Percentiles rank a stretch among this genome's conserved stretches.
phyloP scores from a whole-genome alignment of 1,139 yeast genomes.

The Blastobotrys aristatus region DNA sequence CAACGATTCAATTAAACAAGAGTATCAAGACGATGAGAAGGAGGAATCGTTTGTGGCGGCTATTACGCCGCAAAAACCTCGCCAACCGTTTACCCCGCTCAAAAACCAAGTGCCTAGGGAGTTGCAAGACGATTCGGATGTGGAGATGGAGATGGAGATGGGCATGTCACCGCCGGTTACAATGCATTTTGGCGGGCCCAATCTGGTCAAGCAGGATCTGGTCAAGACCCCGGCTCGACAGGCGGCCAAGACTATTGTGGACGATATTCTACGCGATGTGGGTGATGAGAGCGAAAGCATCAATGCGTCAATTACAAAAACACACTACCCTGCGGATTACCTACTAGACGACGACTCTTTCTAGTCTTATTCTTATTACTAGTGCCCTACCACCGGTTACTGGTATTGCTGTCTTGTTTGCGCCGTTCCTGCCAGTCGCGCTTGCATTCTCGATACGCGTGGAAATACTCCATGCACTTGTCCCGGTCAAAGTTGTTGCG shows the following conservation, averaged over 20 bases:
- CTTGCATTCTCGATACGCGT: slow-evolving; percentile 88
- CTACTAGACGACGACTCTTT: slow-evolving; percentile 12
- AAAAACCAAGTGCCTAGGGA: neutral
- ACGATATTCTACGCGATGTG: slow-evolving; percentile 23
- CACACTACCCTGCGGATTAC: slow-evolving; percentile 12
- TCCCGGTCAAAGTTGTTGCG: slow-evolving; percentile 69
- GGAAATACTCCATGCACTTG: slow-evolving; percentile 79
- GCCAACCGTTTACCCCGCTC: neutral
- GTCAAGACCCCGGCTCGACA: slow-evolving; percentile 28
- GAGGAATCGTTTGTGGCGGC: neutral
- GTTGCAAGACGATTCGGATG: slow-evolving; percentile 17
- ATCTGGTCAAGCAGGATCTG: slow-evolving; percentile 13
- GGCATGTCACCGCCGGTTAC: slow-evolving; percentile 32
- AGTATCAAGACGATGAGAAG: neutral
- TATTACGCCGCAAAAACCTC: slow-evolving; percentile 3
- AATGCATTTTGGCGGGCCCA: slow-evolving; percentile 22
- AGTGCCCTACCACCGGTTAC: slow-evolving; percentile 26
- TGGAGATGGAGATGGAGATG: slow-evolving; percentile 19
- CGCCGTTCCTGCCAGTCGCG: slow-evolving; percentile 59
- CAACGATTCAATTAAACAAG: slow-evolving; percentile 11
- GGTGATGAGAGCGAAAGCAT: slow-evolving; percentile 13
- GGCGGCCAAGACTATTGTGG: slow-evolving; percentile 27
- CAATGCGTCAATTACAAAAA: slow-evolving; percentile 15
- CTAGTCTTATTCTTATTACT: neutral
- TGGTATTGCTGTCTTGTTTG: slow-evolving; percentile 34